Evolutionary conservation across 2,329 filamentous ascomycete genomes (phyloP).

Genomic region (Fusarium continuum): DNA sequence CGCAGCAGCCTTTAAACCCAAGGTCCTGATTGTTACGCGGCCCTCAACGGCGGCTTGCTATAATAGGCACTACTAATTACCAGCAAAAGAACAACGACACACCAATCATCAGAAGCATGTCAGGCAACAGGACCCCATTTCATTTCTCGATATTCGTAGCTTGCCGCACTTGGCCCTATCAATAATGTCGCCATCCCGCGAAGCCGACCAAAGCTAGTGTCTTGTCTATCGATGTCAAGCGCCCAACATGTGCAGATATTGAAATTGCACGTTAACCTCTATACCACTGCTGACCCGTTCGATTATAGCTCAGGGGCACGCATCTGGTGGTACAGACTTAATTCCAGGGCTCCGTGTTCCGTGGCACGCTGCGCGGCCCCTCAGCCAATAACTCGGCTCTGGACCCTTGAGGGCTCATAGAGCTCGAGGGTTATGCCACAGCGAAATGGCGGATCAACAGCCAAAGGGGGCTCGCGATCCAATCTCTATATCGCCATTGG

Average conservation of each 20-base stretch:
- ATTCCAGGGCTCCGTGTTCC: slow-evolving; percentile 23
- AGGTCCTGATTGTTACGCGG: slow-evolving; percentile 14
- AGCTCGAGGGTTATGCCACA: no score
- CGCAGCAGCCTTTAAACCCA: slow-evolving; percentile 1
- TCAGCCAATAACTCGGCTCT: slow-evolving; percentile 10
- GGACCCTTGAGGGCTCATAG: not conserved
- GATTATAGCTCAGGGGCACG: slow-evolving; percentile 37
- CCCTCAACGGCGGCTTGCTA: slow-evolving; percentile 3
- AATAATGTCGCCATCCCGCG: slow-evolving; percentile 36
- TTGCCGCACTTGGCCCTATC: slow-evolving; percentile 34
- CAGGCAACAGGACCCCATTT: slow-evolving; percentile 10
- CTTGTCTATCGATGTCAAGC: slow-evolving; percentile 30
- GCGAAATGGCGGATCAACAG: not conserved
- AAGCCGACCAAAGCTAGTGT: slow-evolving; percentile 29
- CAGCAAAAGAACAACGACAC: slow-evolving; percentile 5
- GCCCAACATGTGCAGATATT: slow-evolving; percentile 7
- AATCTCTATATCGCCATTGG: slow-evolving; percentile 10
- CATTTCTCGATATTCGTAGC: slow-evolving; percentile 16
- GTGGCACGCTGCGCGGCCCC: slow-evolving; percentile 21
- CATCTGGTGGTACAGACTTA: slow-evolving; percentile 7
- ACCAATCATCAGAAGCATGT: slow-evolving; percentile 4
- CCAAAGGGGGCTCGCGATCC: slow-evolving; percentile 20
- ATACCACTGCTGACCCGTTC: not conserved
- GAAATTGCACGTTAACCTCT: slow-evolving; percentile 28
- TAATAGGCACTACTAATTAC: slow-evolving; percentile 1